A percentile compares a stretch with the other conserved stretches of the same genome.
phyloP scores from a whole-genome alignment of 2,329 filamentous ascomycete genomes.

The Rutstroemia sp. region DNA sequence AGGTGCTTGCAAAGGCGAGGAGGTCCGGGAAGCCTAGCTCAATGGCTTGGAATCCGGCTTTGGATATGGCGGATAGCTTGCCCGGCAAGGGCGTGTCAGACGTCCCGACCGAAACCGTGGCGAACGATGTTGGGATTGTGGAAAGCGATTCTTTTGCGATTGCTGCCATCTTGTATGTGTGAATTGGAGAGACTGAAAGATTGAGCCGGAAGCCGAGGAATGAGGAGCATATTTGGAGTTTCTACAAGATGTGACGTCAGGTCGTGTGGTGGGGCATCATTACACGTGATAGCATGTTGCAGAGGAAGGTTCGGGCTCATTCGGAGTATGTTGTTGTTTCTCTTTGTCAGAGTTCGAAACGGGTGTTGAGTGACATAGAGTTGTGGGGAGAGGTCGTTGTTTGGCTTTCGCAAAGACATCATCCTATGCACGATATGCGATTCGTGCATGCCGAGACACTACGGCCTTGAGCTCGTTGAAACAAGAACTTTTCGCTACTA shows the following conservation, averaged over 20 bases:
- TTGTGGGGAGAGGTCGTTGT: not conserved
- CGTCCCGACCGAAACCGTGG: slow-evolving; percentile 47
- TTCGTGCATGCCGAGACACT: not conserved
- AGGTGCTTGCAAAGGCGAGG: slow-evolving; percentile 48
- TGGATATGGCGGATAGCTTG: slow-evolving; percentile 55
- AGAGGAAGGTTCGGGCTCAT: slow-evolving; percentile 6
- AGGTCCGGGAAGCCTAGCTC: slow-evolving; percentile 73
- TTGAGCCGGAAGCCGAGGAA: not conserved
- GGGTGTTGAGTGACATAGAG: not conserved
- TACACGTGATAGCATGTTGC: slow-evolving; percentile 1
- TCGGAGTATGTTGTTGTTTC: slow-evolving; percentile 3
- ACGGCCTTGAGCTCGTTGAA: not conserved
- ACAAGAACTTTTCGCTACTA: not conserved
- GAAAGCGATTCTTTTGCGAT: slow-evolving; percentile 14
- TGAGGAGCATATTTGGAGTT: not conserved
- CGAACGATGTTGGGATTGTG: slow-evolving; percentile 43
- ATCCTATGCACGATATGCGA: not conserved
- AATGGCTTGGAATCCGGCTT: slow-evolving; percentile 59
- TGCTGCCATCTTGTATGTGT: not conserved
- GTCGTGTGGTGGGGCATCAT: not conserved
- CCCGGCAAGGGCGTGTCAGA: slow-evolving; percentile 46
- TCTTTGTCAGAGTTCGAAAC: not conserved
- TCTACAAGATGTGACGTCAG: slow-evolving; percentile 1
- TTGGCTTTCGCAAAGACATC: not conserved
- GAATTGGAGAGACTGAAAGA: not conserved